Evolutionary conservation across 108 stramenopile species (phyloP).

Genomic region (Nitzschia palea): DNA sequence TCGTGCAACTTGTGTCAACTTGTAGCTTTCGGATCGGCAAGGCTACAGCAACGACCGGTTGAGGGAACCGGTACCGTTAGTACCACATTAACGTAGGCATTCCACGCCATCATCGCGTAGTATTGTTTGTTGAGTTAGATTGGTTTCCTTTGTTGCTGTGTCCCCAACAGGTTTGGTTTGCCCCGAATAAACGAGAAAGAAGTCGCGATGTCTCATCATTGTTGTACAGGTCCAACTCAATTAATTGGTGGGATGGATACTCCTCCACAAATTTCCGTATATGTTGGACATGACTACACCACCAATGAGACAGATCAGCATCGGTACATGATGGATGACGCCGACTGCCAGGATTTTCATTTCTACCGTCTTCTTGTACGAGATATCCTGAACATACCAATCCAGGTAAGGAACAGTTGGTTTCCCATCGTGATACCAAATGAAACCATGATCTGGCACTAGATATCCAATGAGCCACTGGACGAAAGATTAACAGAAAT

Average conservation of each 20-base stretch:
- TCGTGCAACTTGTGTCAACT: no score
- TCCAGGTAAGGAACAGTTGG: conserved; percentile 13
- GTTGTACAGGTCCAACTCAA: conserved; percentile 16
- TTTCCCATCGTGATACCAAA: conserved; percentile 3
- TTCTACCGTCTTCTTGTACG: not conserved
- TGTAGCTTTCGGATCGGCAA: no score
- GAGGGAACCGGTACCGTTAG: no score
- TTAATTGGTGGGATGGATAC: conserved; percentile 16
- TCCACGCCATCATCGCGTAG: no score
- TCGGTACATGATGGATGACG: not conserved
- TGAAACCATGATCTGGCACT: conserved; percentile 1
- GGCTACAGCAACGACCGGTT: no score
- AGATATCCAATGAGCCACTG: conserved; percentile 8
- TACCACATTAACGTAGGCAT: no score
- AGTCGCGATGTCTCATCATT: not conserved
- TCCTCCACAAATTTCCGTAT: conserved; percentile 19
- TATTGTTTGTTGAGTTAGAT: no score
- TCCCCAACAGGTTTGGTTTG: no score
- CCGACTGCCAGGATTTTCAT: not conserved
- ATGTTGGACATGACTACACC: conserved; percentile 21
- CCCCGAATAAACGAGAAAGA: no score
- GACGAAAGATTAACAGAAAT: conserved; percentile 17
- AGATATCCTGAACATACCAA: not conserved
- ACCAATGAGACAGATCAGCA: conserved; percentile 12
- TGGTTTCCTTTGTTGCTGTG: no score